Conservation (phyloP, 306 rosid species). For the Hippophae gyantsensis region DNA sequence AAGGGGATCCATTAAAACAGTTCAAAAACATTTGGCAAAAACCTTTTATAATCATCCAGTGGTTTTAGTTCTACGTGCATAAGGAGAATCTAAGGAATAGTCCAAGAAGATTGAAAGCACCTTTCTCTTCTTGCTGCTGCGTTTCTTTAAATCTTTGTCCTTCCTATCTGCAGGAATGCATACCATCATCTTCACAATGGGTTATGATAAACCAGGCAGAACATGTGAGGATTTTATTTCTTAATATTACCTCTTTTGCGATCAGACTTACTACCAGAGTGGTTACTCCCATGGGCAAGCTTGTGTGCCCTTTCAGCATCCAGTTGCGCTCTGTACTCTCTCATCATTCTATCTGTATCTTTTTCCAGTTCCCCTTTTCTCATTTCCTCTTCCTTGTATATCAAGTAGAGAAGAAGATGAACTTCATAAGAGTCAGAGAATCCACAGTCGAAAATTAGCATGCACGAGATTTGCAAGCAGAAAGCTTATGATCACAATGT, state of each 20-base stretch:
- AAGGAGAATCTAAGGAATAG: not conserved
- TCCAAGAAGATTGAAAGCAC: slow-evolving; percentile 24
- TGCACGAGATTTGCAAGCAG: not conserved
- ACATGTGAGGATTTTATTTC: not conserved
- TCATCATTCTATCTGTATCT: slow-evolving; percentile 89
- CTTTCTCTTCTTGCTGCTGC: slow-evolving; percentile 83
- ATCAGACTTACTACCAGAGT: slow-evolving; percentile 56
- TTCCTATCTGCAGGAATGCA: slow-evolving; percentile 54
- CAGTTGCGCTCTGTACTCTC: slow-evolving; percentile 95
- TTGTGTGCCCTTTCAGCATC: slow-evolving; percentile 91
- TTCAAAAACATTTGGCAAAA: not conserved
- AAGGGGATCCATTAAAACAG: not conserved
- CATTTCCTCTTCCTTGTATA: slow-evolving; percentile 78
- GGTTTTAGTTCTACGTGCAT: slow-evolving; percentile 11
- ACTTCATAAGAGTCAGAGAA: slow-evolving; percentile 8
- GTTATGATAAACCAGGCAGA: too few relatives aligned
- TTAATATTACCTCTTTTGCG: slow-evolving; percentile 54
- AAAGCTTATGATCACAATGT: not conserved
- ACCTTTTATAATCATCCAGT: not conserved
- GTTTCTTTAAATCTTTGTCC: slow-evolving; percentile 76
- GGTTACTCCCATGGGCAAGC: slow-evolving; percentile 87
- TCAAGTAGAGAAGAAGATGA: slow-evolving; percentile 8
- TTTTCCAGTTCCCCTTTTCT: slow-evolving; percentile 89
- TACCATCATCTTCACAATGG: slow-evolving; percentile 15
- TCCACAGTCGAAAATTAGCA: not conserved